These are phyloP conservation scores for Parastagonospora nodorum DNA, from an alignment of 2,329 filamentous ascomycete species.

Conservation along the genomic window DNA sequence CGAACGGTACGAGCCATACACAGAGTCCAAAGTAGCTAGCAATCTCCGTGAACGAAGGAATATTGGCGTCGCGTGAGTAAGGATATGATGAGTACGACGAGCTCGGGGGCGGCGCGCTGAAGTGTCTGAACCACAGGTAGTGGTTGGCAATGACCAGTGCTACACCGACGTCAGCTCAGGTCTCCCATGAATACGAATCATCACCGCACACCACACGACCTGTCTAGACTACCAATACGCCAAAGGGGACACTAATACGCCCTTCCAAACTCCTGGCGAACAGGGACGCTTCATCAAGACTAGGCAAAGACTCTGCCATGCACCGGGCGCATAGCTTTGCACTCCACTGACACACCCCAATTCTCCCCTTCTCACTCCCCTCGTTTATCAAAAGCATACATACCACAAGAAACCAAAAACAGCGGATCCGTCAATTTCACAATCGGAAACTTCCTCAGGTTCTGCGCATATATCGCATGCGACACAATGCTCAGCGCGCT, in stretches of 20 bases:
- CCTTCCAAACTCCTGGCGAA: no score
- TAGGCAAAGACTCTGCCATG: no score
- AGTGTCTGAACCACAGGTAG: constrained; percentile 94
- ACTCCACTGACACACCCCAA: no score
- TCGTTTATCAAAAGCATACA: no score
- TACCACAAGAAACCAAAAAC: constrained; percentile 83
- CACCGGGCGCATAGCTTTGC: no score
- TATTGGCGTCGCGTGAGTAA: constrained; percentile 65
- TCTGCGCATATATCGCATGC: constrained; percentile 86
- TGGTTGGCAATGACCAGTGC: constrained; percentile 87
- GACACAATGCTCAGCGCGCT: constrained; percentile 77
- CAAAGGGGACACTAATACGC: no score
- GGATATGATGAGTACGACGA: constrained; percentile 61
- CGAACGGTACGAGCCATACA: constrained; percentile 95
- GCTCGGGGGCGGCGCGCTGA: constrained; percentile 65
- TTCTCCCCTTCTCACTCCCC: no score
- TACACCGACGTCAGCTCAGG: constrained; percentile 36
- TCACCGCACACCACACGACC: no score
- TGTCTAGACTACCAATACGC: no score
- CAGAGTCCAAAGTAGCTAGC: constrained; percentile 95
- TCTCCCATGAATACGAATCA: no score
- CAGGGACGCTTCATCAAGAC: no score
- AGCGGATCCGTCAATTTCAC: constrained; percentile 88
- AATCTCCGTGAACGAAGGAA: constrained; percentile 90
- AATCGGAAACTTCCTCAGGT: constrained; percentile 75